These are phyloP conservation scores for Apostasia ramifera DNA, from an alignment of 106 monocot species.

Conservation along the genomic window DNA sequence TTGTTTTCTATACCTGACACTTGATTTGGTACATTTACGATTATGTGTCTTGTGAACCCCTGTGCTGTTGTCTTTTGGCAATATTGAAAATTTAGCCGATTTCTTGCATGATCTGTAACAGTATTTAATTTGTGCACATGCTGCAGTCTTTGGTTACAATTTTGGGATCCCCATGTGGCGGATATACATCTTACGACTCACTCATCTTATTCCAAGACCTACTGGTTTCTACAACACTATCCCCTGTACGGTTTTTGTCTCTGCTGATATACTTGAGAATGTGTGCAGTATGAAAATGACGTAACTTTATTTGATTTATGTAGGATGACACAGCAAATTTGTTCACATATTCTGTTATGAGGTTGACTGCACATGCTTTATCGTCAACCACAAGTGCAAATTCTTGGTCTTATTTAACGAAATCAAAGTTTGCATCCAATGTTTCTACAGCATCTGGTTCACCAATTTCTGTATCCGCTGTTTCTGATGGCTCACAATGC, in stretches of 20 bases:
- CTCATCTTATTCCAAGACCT: conserved; percentile 86
- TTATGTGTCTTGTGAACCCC: too few relatives aligned
- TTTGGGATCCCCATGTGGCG: conserved; percentile 46
- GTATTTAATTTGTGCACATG: conserved; percentile 5
- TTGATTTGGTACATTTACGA: too few relatives aligned
- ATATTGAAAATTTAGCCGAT: not conserved
- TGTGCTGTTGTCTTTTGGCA: not conserved
- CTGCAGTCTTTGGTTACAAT: conserved; percentile 74
- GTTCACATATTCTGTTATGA: conserved; percentile 69
- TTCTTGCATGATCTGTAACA: not conserved
- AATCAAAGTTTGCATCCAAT: conserved; percentile 38
- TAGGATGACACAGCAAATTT: conserved; percentile 85
- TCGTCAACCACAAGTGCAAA: conserved; percentile 27
- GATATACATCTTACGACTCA: conserved; percentile 46
- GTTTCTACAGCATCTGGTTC: conserved; percentile 22
- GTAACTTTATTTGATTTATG: not conserved
- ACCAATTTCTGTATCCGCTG: conserved; percentile 13
- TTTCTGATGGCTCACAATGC: conserved; percentile 24
- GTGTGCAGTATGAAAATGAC: not conserved
- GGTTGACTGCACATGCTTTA: conserved; percentile 87
- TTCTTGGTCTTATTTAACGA: conserved; percentile 81
- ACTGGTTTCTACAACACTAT: conserved; percentile 79
- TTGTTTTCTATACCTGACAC: too few relatives aligned
- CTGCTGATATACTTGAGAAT: not conserved
- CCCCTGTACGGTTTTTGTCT: conserved; percentile 64